Conservation (phyloP, 2,329 filamentous ascomycete species). For the Colletotrichum sp. region DNA sequence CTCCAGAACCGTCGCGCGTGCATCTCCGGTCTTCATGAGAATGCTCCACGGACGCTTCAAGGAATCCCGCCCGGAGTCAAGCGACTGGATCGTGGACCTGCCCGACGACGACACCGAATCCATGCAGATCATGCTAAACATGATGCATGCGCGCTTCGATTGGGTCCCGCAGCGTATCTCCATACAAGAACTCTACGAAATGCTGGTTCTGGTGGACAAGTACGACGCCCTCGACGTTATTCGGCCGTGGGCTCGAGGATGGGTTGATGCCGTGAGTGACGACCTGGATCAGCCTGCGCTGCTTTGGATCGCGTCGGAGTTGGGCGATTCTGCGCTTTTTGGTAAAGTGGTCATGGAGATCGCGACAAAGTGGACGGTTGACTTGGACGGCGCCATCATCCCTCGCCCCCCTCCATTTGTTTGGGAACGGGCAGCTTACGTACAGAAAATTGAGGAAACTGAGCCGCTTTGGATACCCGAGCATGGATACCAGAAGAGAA, state of each 20-base stretch:
- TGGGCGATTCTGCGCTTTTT: background rate
- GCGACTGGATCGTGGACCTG: background rate
- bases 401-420: background rate
- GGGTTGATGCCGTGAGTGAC: background rate
- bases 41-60: background rate
- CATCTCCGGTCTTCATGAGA: background rate
- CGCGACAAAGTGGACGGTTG: background rate
- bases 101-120: background rate
- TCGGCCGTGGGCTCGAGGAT: background rate
- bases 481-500: background rate
- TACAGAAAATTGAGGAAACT: background rate
- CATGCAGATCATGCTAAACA: background rate
- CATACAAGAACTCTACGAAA: background rate
- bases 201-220: background rate
- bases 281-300: background rate
- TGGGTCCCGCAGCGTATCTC: background rate
- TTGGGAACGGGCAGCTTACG: background rate
- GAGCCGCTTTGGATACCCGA: background rate
- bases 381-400: background rate
- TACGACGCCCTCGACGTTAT: background rate
- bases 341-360: background rate
- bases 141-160: background rate
- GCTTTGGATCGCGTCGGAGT: background rate
- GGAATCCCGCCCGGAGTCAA: background rate
- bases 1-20: background rate